Evolutionary conservation across 2,329 filamentous ascomycete species (phyloP).

Genomic region (Xylaria hypoxylon): DNA sequence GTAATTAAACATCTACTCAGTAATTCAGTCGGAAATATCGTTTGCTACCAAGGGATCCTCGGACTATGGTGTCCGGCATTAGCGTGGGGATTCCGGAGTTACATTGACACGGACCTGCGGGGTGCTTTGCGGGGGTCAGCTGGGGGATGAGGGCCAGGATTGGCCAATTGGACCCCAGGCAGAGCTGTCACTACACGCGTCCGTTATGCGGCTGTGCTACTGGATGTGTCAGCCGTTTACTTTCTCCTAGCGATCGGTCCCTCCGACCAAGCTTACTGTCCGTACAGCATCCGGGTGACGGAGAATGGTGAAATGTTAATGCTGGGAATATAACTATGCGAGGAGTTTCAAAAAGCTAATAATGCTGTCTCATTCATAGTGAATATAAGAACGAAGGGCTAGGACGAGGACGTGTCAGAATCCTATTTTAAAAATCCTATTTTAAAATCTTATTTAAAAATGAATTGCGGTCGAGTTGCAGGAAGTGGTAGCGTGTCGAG

Average conservation of each 20-base stretch:
- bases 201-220: neutral
- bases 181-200: neutral
- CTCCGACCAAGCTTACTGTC: neutral
- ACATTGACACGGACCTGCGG: no score
- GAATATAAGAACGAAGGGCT: neutral
- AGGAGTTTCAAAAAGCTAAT: neutral
- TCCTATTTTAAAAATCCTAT: no score
- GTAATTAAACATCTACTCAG: neutral
- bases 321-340: neutral
- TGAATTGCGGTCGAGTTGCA: no score
- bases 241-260: neutral
- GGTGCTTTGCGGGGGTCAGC: neutral
- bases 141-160: slow-evolving; percentile 7
- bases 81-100: neutral
- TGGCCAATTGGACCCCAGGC: neutral
- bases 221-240: neutral
- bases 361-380: neutral
- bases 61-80: neutral
- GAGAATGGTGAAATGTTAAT: neutral
- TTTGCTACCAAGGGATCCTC: neutral
- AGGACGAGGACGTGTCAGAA: no score
- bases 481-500: no score
- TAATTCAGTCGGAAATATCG: neutral
- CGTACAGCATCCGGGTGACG: no score
- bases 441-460: no score